These are phyloP conservation scores for Trichoderma hamatum DNA, from an alignment of 2,329 filamentous ascomycete species.

Conservation along the genomic window DNA sequence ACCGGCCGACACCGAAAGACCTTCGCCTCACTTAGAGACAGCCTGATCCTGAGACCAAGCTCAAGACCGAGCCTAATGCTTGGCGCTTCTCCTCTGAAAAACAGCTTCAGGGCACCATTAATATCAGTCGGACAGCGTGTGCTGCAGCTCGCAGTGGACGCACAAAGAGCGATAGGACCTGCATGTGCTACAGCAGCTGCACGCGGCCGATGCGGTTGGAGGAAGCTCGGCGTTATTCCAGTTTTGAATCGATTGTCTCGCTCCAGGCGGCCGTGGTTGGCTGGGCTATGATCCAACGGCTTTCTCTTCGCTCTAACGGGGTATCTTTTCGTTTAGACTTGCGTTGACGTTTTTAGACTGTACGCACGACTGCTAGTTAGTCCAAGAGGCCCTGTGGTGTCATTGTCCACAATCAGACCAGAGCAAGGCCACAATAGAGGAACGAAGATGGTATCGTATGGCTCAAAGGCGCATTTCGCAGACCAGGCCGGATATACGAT, in stretches of 20 bases:
- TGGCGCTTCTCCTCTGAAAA: neutral
- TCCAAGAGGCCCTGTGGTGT: neutral
- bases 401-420: neutral
- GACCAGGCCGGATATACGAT: neutral
- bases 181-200: constrained; percentile 25
- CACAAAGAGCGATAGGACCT: constrained; percentile 3
- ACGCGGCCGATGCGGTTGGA: constrained; percentile 13
- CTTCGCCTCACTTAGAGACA: neutral
- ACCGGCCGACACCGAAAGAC: neutral
- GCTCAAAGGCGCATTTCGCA: neutral
- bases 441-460: neutral
- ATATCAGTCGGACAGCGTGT: neutral
- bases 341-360: neutral
- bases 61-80: neutral
- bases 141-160: constrained; percentile 4
- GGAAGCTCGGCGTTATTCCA: neutral
- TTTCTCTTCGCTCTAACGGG: neutral
- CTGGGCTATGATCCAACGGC: neutral
- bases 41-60: neutral
- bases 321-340: neutral
- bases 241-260: neutral
- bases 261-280: neutral
- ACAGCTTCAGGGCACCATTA: neutral
- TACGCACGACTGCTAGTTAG: neutral
- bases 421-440: neutral